Conservation (phyloP, 768 basidiomycete genomes). For the Russula sp. region DNA sequence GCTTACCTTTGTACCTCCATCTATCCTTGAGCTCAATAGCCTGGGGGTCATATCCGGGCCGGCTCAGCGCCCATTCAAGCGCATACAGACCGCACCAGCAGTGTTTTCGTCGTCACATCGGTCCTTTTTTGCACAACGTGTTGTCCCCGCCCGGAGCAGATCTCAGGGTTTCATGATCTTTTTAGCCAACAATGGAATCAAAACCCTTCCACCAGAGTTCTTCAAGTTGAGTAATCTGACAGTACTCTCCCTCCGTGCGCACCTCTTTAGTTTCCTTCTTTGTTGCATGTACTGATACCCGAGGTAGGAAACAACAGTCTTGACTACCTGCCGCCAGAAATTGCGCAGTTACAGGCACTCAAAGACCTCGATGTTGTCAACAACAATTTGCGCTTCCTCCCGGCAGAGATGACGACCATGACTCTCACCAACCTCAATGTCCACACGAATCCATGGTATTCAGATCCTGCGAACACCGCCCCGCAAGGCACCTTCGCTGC, state of each 20-base stretch:
- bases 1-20: slow-evolving; percentile 13
- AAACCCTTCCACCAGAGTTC: slow-evolving; percentile 13
- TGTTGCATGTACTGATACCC: background rate
- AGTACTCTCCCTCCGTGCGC: slow-evolving; percentile 19
- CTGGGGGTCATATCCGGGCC: slow-evolving; percentile 9
- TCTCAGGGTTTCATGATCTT: slow-evolving; percentile 17
- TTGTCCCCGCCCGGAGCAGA: background rate
- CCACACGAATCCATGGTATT: slow-evolving; percentile 19
- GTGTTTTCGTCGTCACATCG: slow-evolving; percentile 10
- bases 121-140: background rate
- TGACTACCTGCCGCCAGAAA: slow-evolving; percentile 15
- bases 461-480: background rate
- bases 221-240: slow-evolving; percentile 20
- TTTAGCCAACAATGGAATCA: slow-evolving; percentile 18
- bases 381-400: slow-evolving; percentile 19
- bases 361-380: slow-evolving; percentile 19
- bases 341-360: slow-evolving; percentile 14
- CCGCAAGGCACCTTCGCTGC: background rate
- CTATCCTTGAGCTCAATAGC: slow-evolving; percentile 10
- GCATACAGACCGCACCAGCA: slow-evolving; percentile 13
- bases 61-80: slow-evolving; percentile 10
- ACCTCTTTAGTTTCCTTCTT: background rate
- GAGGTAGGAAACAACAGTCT: slow-evolving; percentile 17
- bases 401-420: slow-evolving; percentile 19
- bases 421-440: slow-evolving; percentile 14